Conservation (phyloP, 2,329 filamentous ascomycete species). For the Triangularia setosa region DNA sequence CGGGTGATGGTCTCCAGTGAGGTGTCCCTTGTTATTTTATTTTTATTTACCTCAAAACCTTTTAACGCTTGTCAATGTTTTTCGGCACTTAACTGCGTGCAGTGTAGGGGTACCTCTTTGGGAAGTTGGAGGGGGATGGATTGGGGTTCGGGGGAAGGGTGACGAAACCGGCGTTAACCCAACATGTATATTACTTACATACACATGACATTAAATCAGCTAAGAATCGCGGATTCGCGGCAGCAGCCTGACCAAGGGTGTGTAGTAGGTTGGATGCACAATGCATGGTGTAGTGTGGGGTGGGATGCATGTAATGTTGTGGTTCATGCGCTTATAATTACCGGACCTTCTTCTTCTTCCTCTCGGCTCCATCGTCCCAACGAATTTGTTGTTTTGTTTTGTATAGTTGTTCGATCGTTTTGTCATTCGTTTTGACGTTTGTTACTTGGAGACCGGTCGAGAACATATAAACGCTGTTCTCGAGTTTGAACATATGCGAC, state of each 20-base stretch:
- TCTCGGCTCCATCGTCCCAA: neutral
- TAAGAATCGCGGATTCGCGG: neutral
- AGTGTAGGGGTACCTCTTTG: no score
- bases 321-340: neutral
- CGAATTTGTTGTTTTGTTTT: neutral
- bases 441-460: neutral
- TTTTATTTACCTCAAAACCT: no score
- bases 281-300: neutral
- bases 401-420: neutral
- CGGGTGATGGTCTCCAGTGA: no score
- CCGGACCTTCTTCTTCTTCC: neutral
- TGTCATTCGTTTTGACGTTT: neutral
- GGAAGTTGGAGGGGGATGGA: neutral
- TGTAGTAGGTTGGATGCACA: neutral
- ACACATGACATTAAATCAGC: neutral
- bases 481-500: neutral
- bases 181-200: conserved; percentile 8
- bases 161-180: conserved; percentile 5
- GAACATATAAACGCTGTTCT: neutral
- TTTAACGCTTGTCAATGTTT: no score
- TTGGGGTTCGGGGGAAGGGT: neutral
- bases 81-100: no score
- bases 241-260: neutral
- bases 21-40: no score
- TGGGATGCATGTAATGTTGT: neutral